A percentile compares a stretch with the other conserved stretches of the same genome.
phyloP scores from a whole-genome alignment of 768 basidiomycete genomes.

The Kwoniella europaea region DNA sequence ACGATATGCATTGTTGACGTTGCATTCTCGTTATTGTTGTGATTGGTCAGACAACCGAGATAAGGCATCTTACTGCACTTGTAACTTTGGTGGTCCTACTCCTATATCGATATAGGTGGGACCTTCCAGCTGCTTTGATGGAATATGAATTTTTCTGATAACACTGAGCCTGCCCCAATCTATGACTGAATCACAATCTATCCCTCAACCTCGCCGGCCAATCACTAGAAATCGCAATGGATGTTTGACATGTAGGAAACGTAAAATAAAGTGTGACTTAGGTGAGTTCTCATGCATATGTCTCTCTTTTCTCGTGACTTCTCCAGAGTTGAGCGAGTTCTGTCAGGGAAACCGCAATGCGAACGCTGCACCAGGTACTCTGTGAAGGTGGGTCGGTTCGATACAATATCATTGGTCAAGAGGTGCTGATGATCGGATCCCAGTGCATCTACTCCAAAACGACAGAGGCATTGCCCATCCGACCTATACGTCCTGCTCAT shows the following conservation, averaged over 20 bases:
- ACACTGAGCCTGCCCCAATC: not conserved
- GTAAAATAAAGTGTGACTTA: constrained; percentile 34
- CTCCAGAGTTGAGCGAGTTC: not conserved
- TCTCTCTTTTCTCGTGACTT: not conserved
- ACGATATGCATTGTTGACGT: not conserved
- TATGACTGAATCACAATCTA: not conserved
- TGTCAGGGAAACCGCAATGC: constrained; percentile 24
- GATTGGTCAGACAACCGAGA: constrained; percentile 6
- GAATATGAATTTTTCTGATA: not conserved
- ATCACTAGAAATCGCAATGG: constrained; percentile 19
- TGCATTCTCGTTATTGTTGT: not conserved
- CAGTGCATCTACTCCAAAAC: not conserved
- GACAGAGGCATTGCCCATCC: not conserved
- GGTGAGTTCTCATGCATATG: constrained; percentile 18
- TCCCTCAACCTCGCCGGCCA: not conserved
- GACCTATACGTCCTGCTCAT: not conserved
- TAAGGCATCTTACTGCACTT: not conserved
- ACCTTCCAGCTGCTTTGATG: too few species aligned
- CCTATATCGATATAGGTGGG: too few species aligned
- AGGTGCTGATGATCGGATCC: not conserved
- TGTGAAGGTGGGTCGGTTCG: constrained; percentile 17
- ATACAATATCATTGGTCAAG: not conserved
- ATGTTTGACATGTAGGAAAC: constrained; percentile 27
- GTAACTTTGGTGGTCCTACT: too few species aligned
- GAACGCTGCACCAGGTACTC: constrained; percentile 30